Evolutionary conservation across 768 basidiomycete genomes (phyloP).

Genomic region (Boletus vinaceobasis): DNA sequence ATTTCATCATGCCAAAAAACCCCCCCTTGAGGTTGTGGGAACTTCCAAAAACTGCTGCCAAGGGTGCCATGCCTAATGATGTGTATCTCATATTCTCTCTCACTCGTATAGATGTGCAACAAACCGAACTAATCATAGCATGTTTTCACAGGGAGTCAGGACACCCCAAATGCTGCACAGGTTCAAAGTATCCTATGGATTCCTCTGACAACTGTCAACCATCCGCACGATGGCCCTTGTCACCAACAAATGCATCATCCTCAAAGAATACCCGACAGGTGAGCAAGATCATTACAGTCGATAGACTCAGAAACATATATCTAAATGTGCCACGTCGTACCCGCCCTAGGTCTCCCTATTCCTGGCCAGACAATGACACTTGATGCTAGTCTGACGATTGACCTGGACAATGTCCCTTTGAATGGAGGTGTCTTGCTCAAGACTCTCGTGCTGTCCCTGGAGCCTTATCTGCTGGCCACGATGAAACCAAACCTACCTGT

Average conservation of each 20-base stretch:
- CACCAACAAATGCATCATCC: constrained; percentile 35
- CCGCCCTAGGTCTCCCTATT: constrained; percentile 1
- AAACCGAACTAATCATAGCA: too few relatives aligned
- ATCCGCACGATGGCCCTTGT: constrained; percentile 5
- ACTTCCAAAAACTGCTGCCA: too few relatives aligned
- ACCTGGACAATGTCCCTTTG: constrained; percentile 43
- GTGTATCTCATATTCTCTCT: too few relatives aligned
- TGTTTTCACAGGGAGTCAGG: too few relatives aligned
- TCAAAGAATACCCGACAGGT: constrained; percentile 30
- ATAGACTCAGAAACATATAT: not conserved
- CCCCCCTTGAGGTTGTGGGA: too few relatives aligned
- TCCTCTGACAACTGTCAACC: not conserved
- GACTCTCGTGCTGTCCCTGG: constrained; percentile 44
- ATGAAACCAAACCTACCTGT: constrained; percentile 37
- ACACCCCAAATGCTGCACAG: too few relatives aligned
- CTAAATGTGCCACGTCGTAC: not conserved
- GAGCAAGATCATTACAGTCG: not conserved
- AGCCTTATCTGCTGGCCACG: constrained; percentile 40
- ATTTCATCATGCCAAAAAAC: too few relatives aligned
- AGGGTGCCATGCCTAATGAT: too few relatives aligned
- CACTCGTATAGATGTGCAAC: too few relatives aligned
- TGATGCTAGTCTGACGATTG: constrained; percentile 46
- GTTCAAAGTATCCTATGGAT: too few relatives aligned
- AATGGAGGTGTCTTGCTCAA: constrained; percentile 50
- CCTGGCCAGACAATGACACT: constrained; percentile 44